Percentiles rank a stretch among this genome's conserved stretches.
These are phyloP conservation scores for Hypoxylon sp. DNA, from an alignment of 2,329 filamentous ascomycete genomes.

Conservation along the genomic window DNA sequence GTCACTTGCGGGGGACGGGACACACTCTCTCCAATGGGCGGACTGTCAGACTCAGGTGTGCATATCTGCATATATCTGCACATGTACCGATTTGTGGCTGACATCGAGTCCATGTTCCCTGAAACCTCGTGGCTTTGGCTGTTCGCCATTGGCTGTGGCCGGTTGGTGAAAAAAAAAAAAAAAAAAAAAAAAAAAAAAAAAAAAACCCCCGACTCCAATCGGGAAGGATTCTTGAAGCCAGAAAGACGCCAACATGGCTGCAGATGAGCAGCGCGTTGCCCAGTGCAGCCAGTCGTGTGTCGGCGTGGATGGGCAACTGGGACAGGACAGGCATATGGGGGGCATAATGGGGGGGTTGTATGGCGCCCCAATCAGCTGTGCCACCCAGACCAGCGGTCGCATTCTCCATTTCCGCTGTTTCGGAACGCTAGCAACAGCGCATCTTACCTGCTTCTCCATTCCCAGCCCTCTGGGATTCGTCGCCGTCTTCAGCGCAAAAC, in stretches of 20 bases:
- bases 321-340: too few species aligned
- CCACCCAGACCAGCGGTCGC: constrained; percentile 27
- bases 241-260: constrained; percentile 22
- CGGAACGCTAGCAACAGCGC: constrained; percentile 26
- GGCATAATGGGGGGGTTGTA: too few species aligned
- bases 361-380: constrained; percentile 27
- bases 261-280: too few species aligned
- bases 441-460: too few species aligned
- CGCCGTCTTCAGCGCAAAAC: constrained; percentile 13
- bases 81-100: background rate
- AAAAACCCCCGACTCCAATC: constrained; percentile 36
- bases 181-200: too few species aligned
- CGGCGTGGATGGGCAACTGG: too few species aligned
- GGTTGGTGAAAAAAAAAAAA: constrained; percentile 24
- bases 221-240: constrained; percentile 29
- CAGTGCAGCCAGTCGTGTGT: too few species aligned
- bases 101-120: too few species aligned
- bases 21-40: too few species aligned
- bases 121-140: constrained; percentile 31
- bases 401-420: constrained; percentile 22
- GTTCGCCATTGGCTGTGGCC: constrained; percentile 19
- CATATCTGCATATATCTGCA: constrained; percentile 1
- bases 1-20: too few species aligned
- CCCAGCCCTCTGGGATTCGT: constrained; percentile 23
- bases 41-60: background rate